Evolutionary conservation across 345 rosid genomes (phyloP).

Genomic region (Schrenkiella parvula): DNA sequence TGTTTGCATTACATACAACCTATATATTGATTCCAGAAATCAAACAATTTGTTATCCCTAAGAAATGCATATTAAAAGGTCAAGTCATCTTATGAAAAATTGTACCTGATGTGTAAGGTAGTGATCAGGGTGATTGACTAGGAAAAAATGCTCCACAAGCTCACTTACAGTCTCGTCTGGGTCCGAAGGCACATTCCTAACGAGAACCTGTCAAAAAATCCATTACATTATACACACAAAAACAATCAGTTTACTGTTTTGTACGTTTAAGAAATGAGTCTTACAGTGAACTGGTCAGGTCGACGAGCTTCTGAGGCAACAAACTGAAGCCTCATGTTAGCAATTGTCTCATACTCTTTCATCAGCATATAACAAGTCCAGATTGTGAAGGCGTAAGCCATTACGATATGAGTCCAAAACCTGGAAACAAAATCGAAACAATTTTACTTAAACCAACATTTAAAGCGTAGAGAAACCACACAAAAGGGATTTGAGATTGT

Average conservation of each 20-base stretch:
- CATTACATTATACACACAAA: background rate
- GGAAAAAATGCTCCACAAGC: conserved; percentile 79
- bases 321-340: conserved; percentile 79
- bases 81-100: background rate
- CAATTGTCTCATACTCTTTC: conserved; percentile 73
- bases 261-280: conserved; percentile 4
- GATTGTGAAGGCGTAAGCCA: conserved; percentile 79
- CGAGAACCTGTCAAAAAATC: conserved; percentile 50
- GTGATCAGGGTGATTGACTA: conserved; percentile 78
- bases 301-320: conserved; percentile 69
- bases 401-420: conserved; percentile 73
- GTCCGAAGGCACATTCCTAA: conserved; percentile 75
- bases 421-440: conserved; percentile 36
- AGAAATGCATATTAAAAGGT: background rate
- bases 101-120: conserved; percentile 68
- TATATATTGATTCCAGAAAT: conserved; percentile 22
- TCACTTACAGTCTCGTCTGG: conserved; percentile 71
- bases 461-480: background rate
- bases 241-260: background rate
- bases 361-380: conserved; percentile 79
- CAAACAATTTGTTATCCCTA: background rate
- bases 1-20: conserved; percentile 84
- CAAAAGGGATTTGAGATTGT: background rate
- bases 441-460: background rate
- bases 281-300: conserved; percentile 84